Percentiles rank a stretch among this genome's conserved stretches.
phyloP scores from a whole-genome alignment of 352 stramenopile genomes.

The Globisporangium nunn region DNA sequence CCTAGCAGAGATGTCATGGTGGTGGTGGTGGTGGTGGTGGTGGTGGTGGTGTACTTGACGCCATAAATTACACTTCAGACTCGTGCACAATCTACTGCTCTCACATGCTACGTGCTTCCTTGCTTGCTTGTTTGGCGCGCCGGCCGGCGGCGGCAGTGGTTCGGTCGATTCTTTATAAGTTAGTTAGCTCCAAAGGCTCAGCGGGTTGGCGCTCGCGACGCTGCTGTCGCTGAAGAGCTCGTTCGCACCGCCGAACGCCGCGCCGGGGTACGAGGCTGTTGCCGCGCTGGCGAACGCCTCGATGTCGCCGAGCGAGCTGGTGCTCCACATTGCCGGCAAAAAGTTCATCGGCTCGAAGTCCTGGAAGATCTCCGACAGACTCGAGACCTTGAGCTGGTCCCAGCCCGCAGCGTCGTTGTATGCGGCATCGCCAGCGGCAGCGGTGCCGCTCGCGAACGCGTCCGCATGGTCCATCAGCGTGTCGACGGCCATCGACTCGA shows the following conservation, averaged over 20 bases:
- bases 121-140: no score
- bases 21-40: no score
- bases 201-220: conserved; percentile 6
- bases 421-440: neutral
- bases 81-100: no score
- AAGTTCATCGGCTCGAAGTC: conserved; percentile 36
- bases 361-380: conserved; percentile 37
- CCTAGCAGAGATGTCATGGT: no score
- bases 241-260: conserved; percentile 14
- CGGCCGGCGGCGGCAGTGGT: no score
- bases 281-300: conserved; percentile 21
- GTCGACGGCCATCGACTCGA: conserved; percentile 17
- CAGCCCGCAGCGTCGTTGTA: conserved; percentile 10
- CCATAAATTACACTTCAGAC: no score
- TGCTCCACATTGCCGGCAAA: conserved; percentile 37
- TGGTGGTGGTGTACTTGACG: no score
- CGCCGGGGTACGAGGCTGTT: neutral
- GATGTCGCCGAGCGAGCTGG: conserved; percentile 33
- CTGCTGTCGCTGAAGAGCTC: conserved; percentile 27
- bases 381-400: conserved; percentile 17
- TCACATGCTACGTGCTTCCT: no score
- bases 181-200: conserved; percentile 14
- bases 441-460: conserved; percentile 1
- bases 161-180: neutral
- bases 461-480: conserved; percentile 20